phyloP scores from a whole-genome alignment of 495 filamentous ascomycete genomes.

The Haplographium delicatum region DNA sequence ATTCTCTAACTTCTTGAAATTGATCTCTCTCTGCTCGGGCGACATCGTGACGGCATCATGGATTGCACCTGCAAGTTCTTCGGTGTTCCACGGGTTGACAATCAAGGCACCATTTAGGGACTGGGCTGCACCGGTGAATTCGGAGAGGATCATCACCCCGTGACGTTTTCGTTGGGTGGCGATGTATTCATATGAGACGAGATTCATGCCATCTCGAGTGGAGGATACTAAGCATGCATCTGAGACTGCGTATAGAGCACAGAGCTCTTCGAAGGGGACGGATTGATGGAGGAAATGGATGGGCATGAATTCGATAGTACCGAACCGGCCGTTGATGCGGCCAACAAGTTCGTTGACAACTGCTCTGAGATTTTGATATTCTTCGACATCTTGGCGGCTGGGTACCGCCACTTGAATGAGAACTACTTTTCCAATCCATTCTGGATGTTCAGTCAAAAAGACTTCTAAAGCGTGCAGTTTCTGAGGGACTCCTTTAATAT shows the following conservation, averaged over 20 bases:
- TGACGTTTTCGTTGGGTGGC: slow-evolving; percentile 79
- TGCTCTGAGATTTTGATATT: slow-evolving; percentile 87
- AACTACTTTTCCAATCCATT: slow-evolving; percentile 86
- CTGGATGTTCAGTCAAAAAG: slow-evolving; percentile 86
- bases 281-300: slow-evolving; percentile 94
- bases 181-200: slow-evolving; percentile 94
- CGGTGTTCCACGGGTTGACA: slow-evolving; percentile 89
- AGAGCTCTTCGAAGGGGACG: slow-evolving; percentile 83
- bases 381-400: slow-evolving; percentile 87
- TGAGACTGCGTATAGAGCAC: slow-evolving; percentile 82
- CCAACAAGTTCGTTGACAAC: slow-evolving; percentile 90
- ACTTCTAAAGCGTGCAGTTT: slow-evolving; percentile 88
- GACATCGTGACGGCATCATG: slow-evolving; percentile 80
- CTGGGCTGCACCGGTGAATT: slow-evolving; percentile 86
- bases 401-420: slow-evolving; percentile 93
- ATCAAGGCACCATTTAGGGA: slow-evolving; percentile 80
- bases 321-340: slow-evolving; percentile 88
- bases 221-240: slow-evolving; percentile 88
- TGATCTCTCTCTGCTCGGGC: slow-evolving; percentile 74
- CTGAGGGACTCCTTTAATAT: slow-evolving; percentile 94
- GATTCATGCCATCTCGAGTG: slow-evolving; percentile 95
- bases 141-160: slow-evolving; percentile 86
- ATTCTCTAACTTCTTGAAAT: slow-evolving; percentile 72
- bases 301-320: slow-evolving; percentile 87
- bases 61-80: slow-evolving; percentile 81